Base-by-base conservation (phyloP, 805 yeast species). In the Spathaspora girioi region DNA sequence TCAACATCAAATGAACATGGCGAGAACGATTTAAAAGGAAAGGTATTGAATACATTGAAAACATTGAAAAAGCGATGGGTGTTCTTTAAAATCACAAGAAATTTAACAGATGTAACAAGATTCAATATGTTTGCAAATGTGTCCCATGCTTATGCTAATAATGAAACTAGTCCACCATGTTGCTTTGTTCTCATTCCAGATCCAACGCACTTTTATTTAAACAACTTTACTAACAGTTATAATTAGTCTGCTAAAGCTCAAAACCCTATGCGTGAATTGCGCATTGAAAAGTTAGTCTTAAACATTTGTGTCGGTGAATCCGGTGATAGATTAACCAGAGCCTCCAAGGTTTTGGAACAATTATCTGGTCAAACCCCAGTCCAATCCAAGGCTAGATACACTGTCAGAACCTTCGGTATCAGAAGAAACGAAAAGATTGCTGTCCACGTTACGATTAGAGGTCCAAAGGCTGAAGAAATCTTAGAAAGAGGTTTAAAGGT, bases 231-330 rank as follows among this genome's bases (percentile, higher is more conserved):
- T 35, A 35, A 35, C 40, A 35, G 3, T 35, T 35, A 14, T 35
- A 46, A 15, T 29, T 59, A 66, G 70, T 64, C 71, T 63, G 65
- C 68, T 57, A 67, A 69, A 62, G 60, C 89, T 71, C 89, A 85
- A 79, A 94, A 94, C 83, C 84, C 89, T 81, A 93, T 94, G 98
- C 94, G 97, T 82, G 98, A 94, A 71, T 84, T 94, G 81, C 92
- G 87, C 84, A 93, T 94, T 83, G 98, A 94, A 83, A 94, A 94
- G 83, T 87, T 94, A 80, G 97, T 94, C 80, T 89, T 94, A 80
- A 94, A 94, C 94, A 94, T 94, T 82, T 92, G 96, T 81, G 99
- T 94, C 79, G 99, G 99, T 84, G 99, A 94, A 83, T 92, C 97
- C 80, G 99, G 99, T 86, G 99, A 94, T 81, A 89, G 98, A 87